Base-by-base conservation (phyloP, 306 rosid genomes). In the Potentilla sterilis region DNA sequence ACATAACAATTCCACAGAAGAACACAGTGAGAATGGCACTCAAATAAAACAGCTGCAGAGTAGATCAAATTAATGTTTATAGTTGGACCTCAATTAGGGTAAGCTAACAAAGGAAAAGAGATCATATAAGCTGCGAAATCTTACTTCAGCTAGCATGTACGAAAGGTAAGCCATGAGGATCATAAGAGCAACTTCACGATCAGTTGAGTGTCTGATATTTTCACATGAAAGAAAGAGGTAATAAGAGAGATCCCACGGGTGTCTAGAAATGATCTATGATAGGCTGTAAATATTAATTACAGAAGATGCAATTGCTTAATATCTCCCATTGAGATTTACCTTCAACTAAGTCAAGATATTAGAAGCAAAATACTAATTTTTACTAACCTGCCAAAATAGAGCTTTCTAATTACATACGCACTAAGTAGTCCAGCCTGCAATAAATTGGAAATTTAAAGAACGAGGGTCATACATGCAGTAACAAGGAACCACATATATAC, bases 1-100 rank as follows among this genome's bases (percentile, higher is more conserved):
- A 96, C 99, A 96, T 96, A 66, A 96, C 96, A 83, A 96, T 96
- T 75, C 99, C 99, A 49, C 98, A 89, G 81, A 96, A 92, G 93
- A 96, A 96, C 80, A 96, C 97, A 0, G 99, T 96, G 76, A 96
- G 90, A 87, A 96, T 96, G 43, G 90, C 99, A 83, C 99, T 96
- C 21, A 96, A 81, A 77, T 87, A 70, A 81, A 92, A 96, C 58
- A 96, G 93, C 99, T 96, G 96, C 88, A 80, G 78, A 65, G 75
- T 43, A 78, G 70, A 76, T 37, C 67, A 49, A 54, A 43, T 78
- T 58, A 69, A 41, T 24, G 19, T 28, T 55, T 18, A 48, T n/a
- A 74, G 70, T 59, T 61, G 67, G 73, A 62, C 65, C 38, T 42
- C 67, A 61, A 54, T 59, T 10, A 16, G n/a, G 18, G 64, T 5